Evolutionary conservation across 768 basidiomycete species (phyloP).

Genomic region (Leucocoprinus birnbaumii): DNA sequence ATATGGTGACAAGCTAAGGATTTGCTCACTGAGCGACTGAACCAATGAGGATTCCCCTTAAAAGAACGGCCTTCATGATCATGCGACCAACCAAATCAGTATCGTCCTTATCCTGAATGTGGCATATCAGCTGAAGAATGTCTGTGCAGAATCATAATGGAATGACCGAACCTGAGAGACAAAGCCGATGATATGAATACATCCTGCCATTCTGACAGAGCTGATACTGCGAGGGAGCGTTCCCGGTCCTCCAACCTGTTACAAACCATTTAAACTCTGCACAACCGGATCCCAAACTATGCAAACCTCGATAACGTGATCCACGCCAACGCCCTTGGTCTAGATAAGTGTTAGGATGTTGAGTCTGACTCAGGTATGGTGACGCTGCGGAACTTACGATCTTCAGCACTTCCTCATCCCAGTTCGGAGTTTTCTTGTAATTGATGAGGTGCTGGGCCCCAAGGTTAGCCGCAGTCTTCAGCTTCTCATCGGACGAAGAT

Average conservation of each 20-base stretch:
- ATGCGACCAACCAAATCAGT: constrained; percentile 25
- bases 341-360: no score
- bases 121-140: neutral
- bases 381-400: constrained; percentile 30
- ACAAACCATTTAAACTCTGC: neutral
- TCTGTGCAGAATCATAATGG: neutral
- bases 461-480: constrained; percentile 46
- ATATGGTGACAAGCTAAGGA: neutral
- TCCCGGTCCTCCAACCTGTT: constrained; percentile 53
- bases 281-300: neutral
- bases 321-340: constrained; percentile 35
- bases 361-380: no score
- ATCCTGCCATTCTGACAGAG: constrained; percentile 37
- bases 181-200: constrained; percentile 48
- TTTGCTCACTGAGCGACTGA: constrained; percentile 51
- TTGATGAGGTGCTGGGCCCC: constrained; percentile 59
- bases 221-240: constrained; percentile 44
- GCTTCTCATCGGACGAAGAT: constrained; percentile 64
- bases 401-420: constrained; percentile 49
- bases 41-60: constrained; percentile 56
- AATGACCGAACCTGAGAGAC: constrained; percentile 36
- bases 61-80: constrained; percentile 35
- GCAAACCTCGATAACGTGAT: constrained; percentile 38
- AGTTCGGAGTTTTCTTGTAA: constrained; percentile 54
- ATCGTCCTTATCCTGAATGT: constrained; percentile 13